A percentile compares a stretch with the other conserved stretches of the same genome.
These are phyloP conservation scores for Dioscorea dumetorum DNA, from an alignment of 106 monocot species.

Conservation along the genomic window DNA sequence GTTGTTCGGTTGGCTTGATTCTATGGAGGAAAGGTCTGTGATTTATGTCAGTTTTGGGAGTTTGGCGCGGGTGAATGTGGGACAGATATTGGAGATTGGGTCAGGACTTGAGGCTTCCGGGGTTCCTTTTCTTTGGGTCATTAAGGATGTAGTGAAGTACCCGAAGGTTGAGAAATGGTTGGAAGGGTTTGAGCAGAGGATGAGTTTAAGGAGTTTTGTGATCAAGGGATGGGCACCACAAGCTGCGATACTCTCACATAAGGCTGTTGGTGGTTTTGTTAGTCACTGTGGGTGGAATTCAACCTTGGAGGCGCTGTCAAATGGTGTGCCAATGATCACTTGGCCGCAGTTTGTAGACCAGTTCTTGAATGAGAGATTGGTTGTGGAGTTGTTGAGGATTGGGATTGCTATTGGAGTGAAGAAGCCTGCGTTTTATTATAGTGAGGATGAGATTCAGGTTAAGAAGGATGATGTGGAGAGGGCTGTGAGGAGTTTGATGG, in stretches of 20 bases:
- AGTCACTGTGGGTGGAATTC: slow-evolving; percentile 86
- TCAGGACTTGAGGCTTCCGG: slow-evolving; percentile 35
- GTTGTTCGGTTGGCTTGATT: slow-evolving; percentile 37
- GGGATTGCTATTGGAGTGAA: slow-evolving; percentile 29
- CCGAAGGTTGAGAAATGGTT: slow-evolving; percentile 31
- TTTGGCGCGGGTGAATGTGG: neutral
- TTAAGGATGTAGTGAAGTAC: slow-evolving; percentile 21
- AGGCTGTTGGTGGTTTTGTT: slow-evolving; percentile 41
- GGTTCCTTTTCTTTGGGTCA: slow-evolving; percentile 52
- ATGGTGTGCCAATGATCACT: slow-evolving; percentile 34
- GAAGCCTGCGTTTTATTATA: neutral
- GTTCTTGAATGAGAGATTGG: slow-evolving; percentile 41
- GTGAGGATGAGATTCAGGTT: neutral
- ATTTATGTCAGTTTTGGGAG: slow-evolving; percentile 54
- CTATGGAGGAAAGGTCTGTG: slow-evolving; percentile 23
- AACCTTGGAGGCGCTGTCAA: slow-evolving; percentile 34
- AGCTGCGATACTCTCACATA: slow-evolving; percentile 42
- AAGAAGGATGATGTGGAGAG: slow-evolving; percentile 9
- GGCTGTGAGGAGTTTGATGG: slow-evolving; percentile 16
- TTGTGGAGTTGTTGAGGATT: slow-evolving; percentile 28
- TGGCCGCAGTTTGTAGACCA: slow-evolving; percentile 49
- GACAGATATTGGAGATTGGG: slow-evolving; percentile 54
- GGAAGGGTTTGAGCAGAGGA: slow-evolving; percentile 31
- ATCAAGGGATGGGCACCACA: slow-evolving; percentile 68
- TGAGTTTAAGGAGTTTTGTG: slow-evolving; percentile 13